Base-by-base conservation (phyloP, 805 yeast genomes). In the Candida taoyuanica region DNA sequence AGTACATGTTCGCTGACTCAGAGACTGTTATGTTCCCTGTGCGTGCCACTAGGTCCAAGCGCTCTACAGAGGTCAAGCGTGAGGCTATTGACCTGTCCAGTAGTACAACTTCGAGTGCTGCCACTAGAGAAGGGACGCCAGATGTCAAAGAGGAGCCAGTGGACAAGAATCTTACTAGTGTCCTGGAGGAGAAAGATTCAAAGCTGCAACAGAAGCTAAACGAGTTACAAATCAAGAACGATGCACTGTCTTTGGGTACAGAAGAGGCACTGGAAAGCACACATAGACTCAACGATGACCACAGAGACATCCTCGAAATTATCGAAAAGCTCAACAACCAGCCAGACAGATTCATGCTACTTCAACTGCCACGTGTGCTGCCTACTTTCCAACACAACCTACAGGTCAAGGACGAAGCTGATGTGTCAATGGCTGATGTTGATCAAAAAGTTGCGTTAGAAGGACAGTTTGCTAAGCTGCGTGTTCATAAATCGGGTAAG, bases 401-500 rank as follows among this genome's bases (percentile, higher is more conserved):
- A 31, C 41, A 39, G 18, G 44, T 47, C 19, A 39, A 43, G 24
- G 32, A 37, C 9, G 49, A 36, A n/a, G n/a, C 34, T 13, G 40
- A 36, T 12, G 29, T 21, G 3, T 28, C 36, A n/a, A 24, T 31
- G 35, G 34, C 20, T 13, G 45, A 34, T 12, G 28, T 20, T 5
- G 44, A 34, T 2, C 14, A 30, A 21, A 14, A 8, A 3, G 27
- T 41, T 13, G 47, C 46, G 8, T 49, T 38, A 17, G 60, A 63
- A 28, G 96, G 96, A 2, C 68, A 68, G 38, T 69, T 87, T 27
- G 97, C 97, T 5, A 68, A 73, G 8, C 54, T 91, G 24, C 74
- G 91, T 39, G 68, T 81, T 32, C 96, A 89, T 58, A 75, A 80
- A 52, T 85, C 96, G 1, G 98, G 98, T 3, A 85, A 75, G 55